Conservation (phyloP, 2,329 filamentous ascomycete species). For the Cercospora zeina region DNA sequence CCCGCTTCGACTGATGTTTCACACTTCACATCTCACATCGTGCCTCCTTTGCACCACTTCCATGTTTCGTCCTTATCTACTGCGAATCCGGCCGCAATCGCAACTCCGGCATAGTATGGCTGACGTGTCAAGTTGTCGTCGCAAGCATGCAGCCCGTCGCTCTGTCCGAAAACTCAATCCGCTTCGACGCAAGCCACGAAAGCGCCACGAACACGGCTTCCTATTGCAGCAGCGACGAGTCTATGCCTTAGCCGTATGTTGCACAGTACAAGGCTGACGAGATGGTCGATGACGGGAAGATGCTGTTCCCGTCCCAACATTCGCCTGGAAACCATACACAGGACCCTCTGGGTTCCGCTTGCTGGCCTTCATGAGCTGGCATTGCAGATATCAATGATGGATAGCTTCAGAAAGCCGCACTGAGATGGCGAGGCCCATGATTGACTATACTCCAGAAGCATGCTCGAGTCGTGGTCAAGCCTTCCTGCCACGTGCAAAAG, state of each 20-base stretch:
- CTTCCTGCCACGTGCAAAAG: neutral
- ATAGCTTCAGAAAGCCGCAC: neutral
- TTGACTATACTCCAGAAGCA: neutral
- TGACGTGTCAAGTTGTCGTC: neutral
- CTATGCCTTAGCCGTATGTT: neutral
- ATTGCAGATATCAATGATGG: neutral
- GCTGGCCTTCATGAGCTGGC: neutral
- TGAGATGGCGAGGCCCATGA: neutral
- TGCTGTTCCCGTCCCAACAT: neutral
- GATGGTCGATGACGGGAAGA: neutral
- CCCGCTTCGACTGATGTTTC: too few relatives aligned
- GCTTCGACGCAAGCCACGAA: neutral
- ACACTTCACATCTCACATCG: too few relatives aligned
- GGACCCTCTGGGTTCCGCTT: neutral
- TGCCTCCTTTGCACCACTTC: neutral
- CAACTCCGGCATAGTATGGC: too few relatives aligned
- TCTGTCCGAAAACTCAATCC: neutral
- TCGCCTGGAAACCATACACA: neutral
- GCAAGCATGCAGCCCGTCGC: neutral
- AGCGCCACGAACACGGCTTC: neutral
- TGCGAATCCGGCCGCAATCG: neutral
- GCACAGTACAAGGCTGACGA: slow-evolving; percentile 1
- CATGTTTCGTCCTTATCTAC: neutral
- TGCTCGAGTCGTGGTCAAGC: neutral
- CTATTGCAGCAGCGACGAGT: neutral